Conservation (phyloP, 495 filamentous ascomycete species). For the Thermothielavioides terrestris region DNA sequence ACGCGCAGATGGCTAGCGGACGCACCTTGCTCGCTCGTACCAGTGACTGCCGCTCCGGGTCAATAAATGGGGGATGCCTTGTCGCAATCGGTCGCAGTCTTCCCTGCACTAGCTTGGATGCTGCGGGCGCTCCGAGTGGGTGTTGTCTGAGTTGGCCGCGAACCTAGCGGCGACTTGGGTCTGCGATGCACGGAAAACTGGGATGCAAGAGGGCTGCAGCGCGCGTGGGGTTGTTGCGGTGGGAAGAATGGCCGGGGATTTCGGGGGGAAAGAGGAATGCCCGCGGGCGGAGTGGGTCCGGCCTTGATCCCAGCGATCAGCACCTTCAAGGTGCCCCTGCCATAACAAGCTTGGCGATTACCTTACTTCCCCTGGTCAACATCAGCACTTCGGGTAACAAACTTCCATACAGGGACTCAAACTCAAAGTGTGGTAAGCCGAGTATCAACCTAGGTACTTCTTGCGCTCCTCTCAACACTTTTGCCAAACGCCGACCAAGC, state of each 20-base stretch:
- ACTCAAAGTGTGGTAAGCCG: no score
- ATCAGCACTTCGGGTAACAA: not conserved
- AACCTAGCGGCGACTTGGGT: slow-evolving; percentile 19
- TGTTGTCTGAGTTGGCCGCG: slow-evolving; percentile 26
- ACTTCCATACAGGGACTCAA: no score
- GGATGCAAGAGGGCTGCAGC: slow-evolving; percentile 30
- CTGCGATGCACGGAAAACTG: slow-evolving; percentile 28
- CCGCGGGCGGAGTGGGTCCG: slow-evolving; percentile 28
- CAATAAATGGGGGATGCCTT: slow-evolving; percentile 1
- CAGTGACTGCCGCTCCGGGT: not conserved
- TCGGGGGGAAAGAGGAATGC: slow-evolving; percentile 23
- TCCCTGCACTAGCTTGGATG: not conserved
- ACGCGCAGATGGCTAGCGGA: slow-evolving; percentile 5
- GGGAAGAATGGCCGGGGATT: slow-evolving; percentile 13
- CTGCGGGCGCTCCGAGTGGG: slow-evolving; percentile 5
- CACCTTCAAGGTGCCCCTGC: slow-evolving; percentile 3
- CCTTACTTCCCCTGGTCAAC: no score
- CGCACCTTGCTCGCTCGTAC: slow-evolving; percentile 6
- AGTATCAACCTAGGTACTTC: no score
- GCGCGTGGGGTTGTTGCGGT: slow-evolving; percentile 27
- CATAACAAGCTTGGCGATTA: slow-evolving; percentile 26
- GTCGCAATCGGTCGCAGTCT: not conserved
- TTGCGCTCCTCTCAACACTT: no score
- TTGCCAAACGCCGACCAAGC: no score
- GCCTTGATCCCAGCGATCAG: slow-evolving; percentile 7